Base-by-base conservation (phyloP, 163 green algal genomes). In the Trebouxia gelatinosa region DNA sequence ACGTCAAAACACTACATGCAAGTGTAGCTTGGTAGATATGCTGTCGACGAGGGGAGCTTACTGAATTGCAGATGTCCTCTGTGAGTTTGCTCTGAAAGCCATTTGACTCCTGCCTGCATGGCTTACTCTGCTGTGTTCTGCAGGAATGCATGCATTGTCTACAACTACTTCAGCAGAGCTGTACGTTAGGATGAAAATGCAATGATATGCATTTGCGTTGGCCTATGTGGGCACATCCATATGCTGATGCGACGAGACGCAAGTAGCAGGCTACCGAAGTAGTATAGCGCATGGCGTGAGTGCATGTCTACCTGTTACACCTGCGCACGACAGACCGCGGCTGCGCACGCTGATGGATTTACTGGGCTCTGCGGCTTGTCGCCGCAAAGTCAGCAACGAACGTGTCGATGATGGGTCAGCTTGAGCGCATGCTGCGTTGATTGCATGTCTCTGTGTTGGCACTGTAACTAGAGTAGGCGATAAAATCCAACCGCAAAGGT, bases 71-170 rank as follows among this genome's bases (percentile, higher is more conserved):
- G 32, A 17, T 23, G n/a, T 16, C 21, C 34, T 28, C 31, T 70
- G 3, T 34, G 31, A 16, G 21, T 46, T 38, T 70, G 61, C 2
- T 70, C 61, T 29, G 61, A 46, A 1, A 70, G 19, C 61, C 61
- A 70, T 46, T n/a, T 70, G 61, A 23, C 61, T 40, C 5, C 4
- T 21, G 61, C 29, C 29, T 70, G 61, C 61, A 70, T 70, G 32
- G 32, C 61, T 70, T 31, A 28, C 9, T 16, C 31, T 46, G 6
- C 2, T 3, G 57, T 66, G 57, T 17, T 21, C 61, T 28, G 32
- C 61, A 70, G 17, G 17, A 31, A 38, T 70, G 32, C 61, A 70
- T 37, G 29, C 32, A 46, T 19, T 31, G 32, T 29, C 61, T 19
- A 34, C 61, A 70, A 23, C 43, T 23, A 54, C 11, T 13, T 13